Base-by-base conservation (phyloP, 139 green algal species). In the Coccomyxa sp. region DNA sequence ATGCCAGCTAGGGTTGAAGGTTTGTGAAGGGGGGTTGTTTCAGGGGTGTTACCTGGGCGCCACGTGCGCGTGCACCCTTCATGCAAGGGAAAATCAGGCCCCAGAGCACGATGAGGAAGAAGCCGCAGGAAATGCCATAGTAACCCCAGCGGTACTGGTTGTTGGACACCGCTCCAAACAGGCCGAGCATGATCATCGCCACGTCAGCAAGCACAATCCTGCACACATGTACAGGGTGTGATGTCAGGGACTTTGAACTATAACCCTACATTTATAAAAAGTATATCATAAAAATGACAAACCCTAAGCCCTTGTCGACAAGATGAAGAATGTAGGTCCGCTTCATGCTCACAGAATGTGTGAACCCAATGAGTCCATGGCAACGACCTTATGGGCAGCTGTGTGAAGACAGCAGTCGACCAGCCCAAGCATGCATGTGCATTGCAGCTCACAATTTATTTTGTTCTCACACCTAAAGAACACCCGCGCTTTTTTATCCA, bases 141-240 rank as follows among this genome's bases (percentile, higher is more conserved):
- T 78, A 85, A 0, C 82, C 82, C 82, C 82, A 85, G n/a, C 67
- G 68, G 58, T 76, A 85, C 28, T 82, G 82, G 60, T 82, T 63
- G 21, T 27, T 67, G 32, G 79, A 79, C 31, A 87, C 23, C 25
- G 79, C 79, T 21, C 79, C 83, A 74, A 83, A 83, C 3, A 87
- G 83, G 13, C 83, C 83, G 21, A 83, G 32, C 0, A 87, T 32
- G 57, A 87, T 87, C 83, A 87, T 87, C 30, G 82, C 82, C 38
- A 87, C 45, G 28, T 87, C 83, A 28, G 79, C 79, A 30, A 57
- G 45, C 23, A 87, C 63, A 27, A 87, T 81, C 83, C 82, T 86
- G 77, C 77, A 74, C 15, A 45, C 60, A 68, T 68, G 16, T 68
- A 11, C 63, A 71, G 10, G 21, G 63, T 1, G 9, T 9, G 9